Evolutionary conservation across 1,284 basidiomycete species (phyloP).

Genomic region (Boletus sp.): DNA sequence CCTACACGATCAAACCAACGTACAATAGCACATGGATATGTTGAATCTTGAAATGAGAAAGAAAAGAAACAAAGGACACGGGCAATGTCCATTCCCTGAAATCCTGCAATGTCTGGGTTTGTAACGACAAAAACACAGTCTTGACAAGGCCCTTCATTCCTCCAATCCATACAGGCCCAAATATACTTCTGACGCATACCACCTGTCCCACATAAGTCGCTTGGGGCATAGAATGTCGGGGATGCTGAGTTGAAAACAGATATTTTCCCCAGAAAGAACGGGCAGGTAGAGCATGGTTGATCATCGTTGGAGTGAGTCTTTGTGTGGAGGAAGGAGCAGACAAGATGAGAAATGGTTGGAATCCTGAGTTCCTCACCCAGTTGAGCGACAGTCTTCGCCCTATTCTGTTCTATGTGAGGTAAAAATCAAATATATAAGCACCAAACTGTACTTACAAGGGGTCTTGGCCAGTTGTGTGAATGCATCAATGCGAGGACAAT

Average conservation of each 20-base stretch:
- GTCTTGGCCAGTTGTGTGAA: background rate
- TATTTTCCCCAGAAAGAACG: conserved; percentile 5
- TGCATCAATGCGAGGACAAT: background rate
- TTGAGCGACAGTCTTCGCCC: background rate
- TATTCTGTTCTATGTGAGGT: conserved; percentile 10
- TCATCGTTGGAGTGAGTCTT: conserved; percentile 25
- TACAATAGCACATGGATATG: conserved; percentile 16
- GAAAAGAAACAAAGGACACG: conserved; percentile 4
- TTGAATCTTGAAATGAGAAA: background rate
- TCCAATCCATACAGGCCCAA: conserved; percentile 6
- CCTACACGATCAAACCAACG: conserved; percentile 11
- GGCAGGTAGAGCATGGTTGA: background rate
- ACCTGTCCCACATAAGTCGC: conserved; percentile 14
- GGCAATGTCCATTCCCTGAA: background rate
- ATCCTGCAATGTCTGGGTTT: background rate
- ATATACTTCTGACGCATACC: conserved; percentile 18
- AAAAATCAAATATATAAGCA: too few species aligned
- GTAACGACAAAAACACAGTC: conserved; percentile 18
- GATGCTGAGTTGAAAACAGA: conserved; percentile 14
- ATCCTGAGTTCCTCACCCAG: conserved; percentile 9
- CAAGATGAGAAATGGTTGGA: conserved; percentile 3
- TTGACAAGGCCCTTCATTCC: conserved; percentile 2
- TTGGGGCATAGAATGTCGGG: conserved; percentile 11
- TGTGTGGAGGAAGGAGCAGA: conserved; percentile 27
- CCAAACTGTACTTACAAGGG: background rate